Percentiles rank a stretch among this genome's conserved stretches.
Conservation (phyloP, 75 land plant genomes). For the Selaginella moellendorffii region DNA sequence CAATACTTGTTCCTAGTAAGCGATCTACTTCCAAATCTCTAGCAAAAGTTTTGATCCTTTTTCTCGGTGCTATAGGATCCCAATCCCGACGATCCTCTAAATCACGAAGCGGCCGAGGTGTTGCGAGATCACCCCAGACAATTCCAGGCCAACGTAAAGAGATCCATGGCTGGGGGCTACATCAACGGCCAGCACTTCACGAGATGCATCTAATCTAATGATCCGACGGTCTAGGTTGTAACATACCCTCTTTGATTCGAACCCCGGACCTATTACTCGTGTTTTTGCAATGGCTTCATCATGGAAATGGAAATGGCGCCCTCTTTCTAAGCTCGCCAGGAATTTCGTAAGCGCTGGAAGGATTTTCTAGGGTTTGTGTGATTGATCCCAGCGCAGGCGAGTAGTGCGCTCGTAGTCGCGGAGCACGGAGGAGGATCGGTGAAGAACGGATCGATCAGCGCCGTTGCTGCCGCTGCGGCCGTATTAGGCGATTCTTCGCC, state of each 20-base stretch:
- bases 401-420: background rate
- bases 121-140: slow-evolving; percentile 43
- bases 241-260: too few species aligned
- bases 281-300: too few species aligned
- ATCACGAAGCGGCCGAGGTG: slow-evolving; percentile 62
- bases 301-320: too few species aligned
- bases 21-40: background rate
- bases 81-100: slow-evolving; percentile 65
- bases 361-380: too few species aligned
- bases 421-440: background rate
- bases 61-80: slow-evolving; percentile 33
- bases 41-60: background rate
- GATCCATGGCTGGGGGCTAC: slow-evolving; percentile 58
- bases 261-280: too few species aligned
- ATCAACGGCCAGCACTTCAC: slow-evolving; percentile 36
- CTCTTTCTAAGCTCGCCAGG: too few species aligned
- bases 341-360: too few species aligned
- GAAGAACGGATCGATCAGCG: background rate
- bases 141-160: slow-evolving; percentile 48
- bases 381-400: too few species aligned
- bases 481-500: background rate
- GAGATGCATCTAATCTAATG: slow-evolving; percentile 44
- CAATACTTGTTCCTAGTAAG: too few species aligned
- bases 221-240: too few species aligned
- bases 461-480: background rate